Percentiles rank a stretch among this genome's conserved stretches.
These are phyloP conservation scores for Conoideocrella luteorostrata DNA, from an alignment of 2,329 filamentous ascomycete genomes.

Conservation along the genomic window DNA sequence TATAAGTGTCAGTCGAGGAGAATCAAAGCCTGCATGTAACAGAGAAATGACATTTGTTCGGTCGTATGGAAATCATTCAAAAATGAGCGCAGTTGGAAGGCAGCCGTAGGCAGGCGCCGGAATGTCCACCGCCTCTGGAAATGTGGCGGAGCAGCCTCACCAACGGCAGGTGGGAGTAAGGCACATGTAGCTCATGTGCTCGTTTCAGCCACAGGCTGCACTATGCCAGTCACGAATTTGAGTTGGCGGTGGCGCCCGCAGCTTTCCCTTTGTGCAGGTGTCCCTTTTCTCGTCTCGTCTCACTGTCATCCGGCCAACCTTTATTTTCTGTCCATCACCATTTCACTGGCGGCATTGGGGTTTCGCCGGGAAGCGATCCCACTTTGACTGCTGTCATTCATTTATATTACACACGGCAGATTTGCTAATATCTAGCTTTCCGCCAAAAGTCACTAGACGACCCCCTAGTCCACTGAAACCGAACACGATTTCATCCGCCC, in stretches of 20 bases:
- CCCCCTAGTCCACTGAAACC: not conserved
- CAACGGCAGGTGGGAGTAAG: too few species aligned
- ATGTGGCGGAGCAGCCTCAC: too few species aligned
- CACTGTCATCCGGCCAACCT: not conserved
- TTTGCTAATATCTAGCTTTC: not conserved
- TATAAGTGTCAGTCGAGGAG: too few species aligned
- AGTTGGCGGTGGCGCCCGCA: too few species aligned
- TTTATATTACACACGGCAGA: conserved; percentile 4
- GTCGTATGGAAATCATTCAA: not conserved
- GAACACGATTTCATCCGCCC: not conserved
- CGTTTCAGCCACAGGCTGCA: too few species aligned
- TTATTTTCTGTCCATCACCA: not conserved
- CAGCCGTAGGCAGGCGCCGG: too few species aligned
- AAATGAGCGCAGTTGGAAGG: not conserved
- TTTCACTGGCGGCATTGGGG: conserved; percentile 4
- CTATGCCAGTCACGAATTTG: too few species aligned
- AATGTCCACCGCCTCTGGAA: too few species aligned
- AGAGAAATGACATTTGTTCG: too few species aligned
- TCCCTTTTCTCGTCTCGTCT: not conserved
- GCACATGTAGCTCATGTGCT: too few species aligned
- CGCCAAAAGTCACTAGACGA: not conserved
- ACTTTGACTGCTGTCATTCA: conserved; percentile 1
- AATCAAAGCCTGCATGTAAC: too few species aligned
- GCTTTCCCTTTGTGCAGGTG: too few species aligned
- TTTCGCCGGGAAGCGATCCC: conserved; percentile 7